phyloP scores from a whole-genome alignment of 2,329 filamentous ascomycete species.

The Trichoderma asperellum region DNA sequence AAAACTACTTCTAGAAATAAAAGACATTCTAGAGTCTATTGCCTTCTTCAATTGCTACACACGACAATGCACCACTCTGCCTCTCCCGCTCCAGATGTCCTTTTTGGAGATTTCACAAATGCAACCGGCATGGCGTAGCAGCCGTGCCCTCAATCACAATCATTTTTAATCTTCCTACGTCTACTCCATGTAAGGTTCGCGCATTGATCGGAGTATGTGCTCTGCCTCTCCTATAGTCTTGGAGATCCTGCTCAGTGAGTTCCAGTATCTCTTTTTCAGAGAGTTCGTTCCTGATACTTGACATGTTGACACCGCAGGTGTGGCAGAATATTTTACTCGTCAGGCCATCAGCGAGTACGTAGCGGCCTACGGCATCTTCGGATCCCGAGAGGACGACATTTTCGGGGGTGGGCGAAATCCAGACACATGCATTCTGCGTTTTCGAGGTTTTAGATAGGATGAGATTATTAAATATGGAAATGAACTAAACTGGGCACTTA shows the following conservation, averaged over 20 bases:
- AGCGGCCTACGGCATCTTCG: slow-evolving; percentile 45
- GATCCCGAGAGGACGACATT: slow-evolving; percentile 47
- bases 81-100: no score
- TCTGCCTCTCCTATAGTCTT: slow-evolving; percentile 31
- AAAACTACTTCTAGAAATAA: background rate
- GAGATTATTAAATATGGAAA: background rate
- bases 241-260: slow-evolving; percentile 30
- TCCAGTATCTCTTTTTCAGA: slow-evolving; percentile 43
- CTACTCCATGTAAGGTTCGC: slow-evolving; percentile 33
- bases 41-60: background rate
- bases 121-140: background rate
- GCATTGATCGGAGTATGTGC: slow-evolving; percentile 44
- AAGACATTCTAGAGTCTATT: background rate
- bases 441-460: background rate
- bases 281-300: slow-evolving; percentile 38
- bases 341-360: slow-evolving; percentile 42
- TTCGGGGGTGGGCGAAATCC: slow-evolving; percentile 48
- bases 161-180: background rate
- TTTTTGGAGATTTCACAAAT: background rate
- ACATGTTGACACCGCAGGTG: slow-evolving; percentile 51
- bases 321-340: slow-evolving; percentile 53
- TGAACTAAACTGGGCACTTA: slow-evolving; percentile 33
- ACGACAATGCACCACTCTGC: background rate
- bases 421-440: slow-evolving; percentile 48
- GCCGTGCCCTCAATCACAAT: background rate